Conservation (phyloP, 2,329 filamentous ascomycete genomes). For the Hymenoscyphus fructigenus region DNA sequence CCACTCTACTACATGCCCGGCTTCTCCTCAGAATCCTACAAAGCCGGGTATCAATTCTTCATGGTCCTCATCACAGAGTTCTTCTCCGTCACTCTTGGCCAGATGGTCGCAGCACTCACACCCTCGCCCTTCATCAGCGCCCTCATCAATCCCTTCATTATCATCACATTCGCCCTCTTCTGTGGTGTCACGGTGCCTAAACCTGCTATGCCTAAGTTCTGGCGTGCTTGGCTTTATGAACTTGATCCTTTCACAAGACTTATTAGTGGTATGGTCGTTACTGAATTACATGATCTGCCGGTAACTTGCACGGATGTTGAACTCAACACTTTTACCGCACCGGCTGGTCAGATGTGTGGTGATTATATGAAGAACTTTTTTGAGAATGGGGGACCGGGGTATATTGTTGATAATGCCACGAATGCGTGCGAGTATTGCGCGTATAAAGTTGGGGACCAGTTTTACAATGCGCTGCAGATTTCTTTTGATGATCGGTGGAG, state of each 20-base stretch:
- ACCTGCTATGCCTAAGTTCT: conserved; percentile 75
- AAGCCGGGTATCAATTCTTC: conserved; percentile 84
- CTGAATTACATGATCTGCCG: conserved; percentile 64
- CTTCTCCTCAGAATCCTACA: conserved; percentile 58
- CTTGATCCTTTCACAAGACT: conserved; percentile 81
- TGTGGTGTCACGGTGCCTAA: conserved; percentile 83
- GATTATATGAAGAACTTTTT: conserved; percentile 77
- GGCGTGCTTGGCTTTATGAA: conserved; percentile 78
- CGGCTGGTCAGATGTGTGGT: conserved; percentile 65
- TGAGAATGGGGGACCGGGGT: conserved; percentile 64
- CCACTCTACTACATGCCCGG: conserved; percentile 84
- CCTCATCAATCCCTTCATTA: conserved; percentile 78
- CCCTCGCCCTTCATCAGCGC: conserved; percentile 77
- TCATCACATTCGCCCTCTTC: conserved; percentile 82
- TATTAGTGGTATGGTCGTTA: conserved; percentile 76
- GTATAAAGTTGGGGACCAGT: conserved; percentile 77
- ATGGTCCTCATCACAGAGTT: conserved; percentile 81
- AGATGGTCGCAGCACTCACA: conserved; percentile 73
- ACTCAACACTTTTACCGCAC: conserved; percentile 67
- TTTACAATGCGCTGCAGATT: conserved; percentile 68
- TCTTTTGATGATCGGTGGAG: conserved; percentile 72
- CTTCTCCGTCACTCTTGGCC: conserved; percentile 78
- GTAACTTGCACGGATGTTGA: conserved; percentile 64
- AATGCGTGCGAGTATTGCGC: conserved; percentile 77
- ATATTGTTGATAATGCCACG: conserved; percentile 66